These are phyloP conservation scores for Penicillium sp. DNA, from an alignment of 2,329 filamentous ascomycete species.

Conservation along the genomic window DNA sequence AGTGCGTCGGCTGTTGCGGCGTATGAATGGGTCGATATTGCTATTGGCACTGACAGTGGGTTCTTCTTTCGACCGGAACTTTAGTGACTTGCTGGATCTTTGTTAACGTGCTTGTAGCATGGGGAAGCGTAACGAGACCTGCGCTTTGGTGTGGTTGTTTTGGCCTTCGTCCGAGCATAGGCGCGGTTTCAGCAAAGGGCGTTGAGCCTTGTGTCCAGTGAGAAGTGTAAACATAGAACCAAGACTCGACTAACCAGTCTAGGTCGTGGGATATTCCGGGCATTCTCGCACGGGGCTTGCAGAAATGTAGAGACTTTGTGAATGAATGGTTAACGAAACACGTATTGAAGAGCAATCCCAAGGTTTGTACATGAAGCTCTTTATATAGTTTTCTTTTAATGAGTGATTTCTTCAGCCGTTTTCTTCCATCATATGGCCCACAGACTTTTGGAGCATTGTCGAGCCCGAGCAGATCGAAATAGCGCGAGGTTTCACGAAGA, in stretches of 20 bases:
- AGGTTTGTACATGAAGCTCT: neutral
- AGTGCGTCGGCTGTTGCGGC: constrained; percentile 26
- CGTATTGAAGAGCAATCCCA: neutral
- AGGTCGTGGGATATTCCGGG: neutral
- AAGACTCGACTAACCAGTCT: neutral
- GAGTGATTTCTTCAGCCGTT: neutral
- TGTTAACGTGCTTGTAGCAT: neutral
- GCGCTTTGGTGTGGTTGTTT: neutral
- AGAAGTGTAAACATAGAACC: too few relatives aligned
- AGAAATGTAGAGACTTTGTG: neutral
- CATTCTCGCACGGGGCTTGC: neutral
- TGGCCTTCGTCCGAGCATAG: neutral
- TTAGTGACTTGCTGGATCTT: too few relatives aligned
- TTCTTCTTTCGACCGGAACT: neutral
- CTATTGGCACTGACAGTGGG: constrained; percentile 43
- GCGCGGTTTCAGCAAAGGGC: neutral
- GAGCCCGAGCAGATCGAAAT: neutral
- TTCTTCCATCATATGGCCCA: neutral
- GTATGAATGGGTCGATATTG: constrained; percentile 45
- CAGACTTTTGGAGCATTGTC: neutral
- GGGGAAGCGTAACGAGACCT: neutral
- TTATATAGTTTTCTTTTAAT: neutral
- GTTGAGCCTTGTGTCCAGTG: too few relatives aligned
- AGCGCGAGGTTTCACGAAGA: neutral
- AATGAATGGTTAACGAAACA: neutral